Evolutionary conservation across 305 asterid genomes (phyloP).

Genomic region (Ajuga reptans): DNA sequence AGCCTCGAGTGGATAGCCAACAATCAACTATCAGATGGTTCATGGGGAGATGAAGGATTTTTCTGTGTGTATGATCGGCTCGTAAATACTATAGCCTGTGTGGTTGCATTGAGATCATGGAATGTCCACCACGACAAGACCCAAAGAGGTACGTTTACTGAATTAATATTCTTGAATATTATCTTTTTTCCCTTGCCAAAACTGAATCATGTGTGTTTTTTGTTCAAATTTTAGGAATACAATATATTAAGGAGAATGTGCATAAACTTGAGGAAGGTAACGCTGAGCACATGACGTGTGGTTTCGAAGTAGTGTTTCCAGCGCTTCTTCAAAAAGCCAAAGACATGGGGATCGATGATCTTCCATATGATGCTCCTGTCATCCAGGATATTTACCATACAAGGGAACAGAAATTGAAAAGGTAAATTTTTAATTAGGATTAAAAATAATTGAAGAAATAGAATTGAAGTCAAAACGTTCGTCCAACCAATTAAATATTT

Average conservation of each 20-base stretch:
- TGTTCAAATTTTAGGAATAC: no score
- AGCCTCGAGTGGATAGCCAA: not conserved
- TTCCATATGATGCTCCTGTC: conserved; percentile 24
- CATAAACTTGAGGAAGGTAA: conserved; percentile 16
- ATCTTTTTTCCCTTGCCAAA: no score
- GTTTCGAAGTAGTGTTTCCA: conserved; percentile 44
- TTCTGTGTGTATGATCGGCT: conserved; percentile 38
- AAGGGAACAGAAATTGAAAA: conserved; percentile 1
- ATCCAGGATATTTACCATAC: conserved; percentile 20
- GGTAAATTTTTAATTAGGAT: no score
- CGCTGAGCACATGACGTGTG: conserved; percentile 38
- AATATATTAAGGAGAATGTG: conserved; percentile 16
- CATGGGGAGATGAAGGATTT: conserved; percentile 40
- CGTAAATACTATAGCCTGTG: no score
- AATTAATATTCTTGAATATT: no score
- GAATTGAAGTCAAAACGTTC: no score
- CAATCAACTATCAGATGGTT: conserved; percentile 29
- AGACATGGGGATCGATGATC: conserved; percentile 27
- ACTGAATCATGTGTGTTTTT: no score
- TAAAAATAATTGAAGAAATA: no score
- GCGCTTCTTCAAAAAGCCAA: conserved; percentile 29
- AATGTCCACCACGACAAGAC: conserved; percentile 22
- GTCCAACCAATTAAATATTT: no score
- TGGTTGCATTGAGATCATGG: conserved; percentile 35
- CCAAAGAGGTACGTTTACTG: no score